These are phyloP conservation scores for Wickerhamiella parazyma DNA, from an alignment of 805 yeast genomes.

Conservation along the genomic window DNA sequence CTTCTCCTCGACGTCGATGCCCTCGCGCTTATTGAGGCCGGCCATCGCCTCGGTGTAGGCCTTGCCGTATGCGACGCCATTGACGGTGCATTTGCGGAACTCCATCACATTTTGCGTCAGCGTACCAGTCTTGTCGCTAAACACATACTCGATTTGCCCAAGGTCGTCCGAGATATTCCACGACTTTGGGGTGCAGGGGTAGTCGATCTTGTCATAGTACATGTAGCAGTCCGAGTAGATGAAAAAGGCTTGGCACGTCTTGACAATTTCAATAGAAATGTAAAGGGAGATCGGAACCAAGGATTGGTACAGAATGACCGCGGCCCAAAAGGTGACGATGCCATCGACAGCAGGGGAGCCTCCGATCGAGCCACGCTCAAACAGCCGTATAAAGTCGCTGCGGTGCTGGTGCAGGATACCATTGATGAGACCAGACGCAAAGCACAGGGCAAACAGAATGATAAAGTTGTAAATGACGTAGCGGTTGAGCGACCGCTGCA, in stretches of 20 bases:
- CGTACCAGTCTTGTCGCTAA: constrained; percentile 77
- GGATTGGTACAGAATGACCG: constrained; percentile 59
- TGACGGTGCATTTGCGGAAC: constrained; percentile 60
- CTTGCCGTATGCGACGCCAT: constrained; percentile 52
- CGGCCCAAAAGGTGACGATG: constrained; percentile 53
- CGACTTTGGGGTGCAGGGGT: constrained; percentile 66
- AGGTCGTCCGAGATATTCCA: constrained; percentile 77
- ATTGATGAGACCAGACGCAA: constrained; percentile 55
- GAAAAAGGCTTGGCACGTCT: constrained; percentile 62
- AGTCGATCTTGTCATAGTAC: constrained; percentile 57
- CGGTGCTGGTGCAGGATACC: constrained; percentile 43
- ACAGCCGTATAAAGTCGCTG: constrained; percentile 36
- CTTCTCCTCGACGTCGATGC: constrained; percentile 47
- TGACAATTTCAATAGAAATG: constrained; percentile 65
- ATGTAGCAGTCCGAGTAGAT: constrained; percentile 55
- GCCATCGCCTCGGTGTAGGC: constrained; percentile 71
- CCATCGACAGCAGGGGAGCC: constrained; percentile 52
- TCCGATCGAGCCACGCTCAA: constrained; percentile 50
- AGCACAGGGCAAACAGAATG: constrained; percentile 49
- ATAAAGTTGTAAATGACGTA: constrained; percentile 52
- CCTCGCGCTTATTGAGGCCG: constrained; percentile 55
- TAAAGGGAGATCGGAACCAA: constrained; percentile 71
- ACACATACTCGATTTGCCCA: constrained; percentile 71
- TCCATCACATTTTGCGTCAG: constrained; percentile 76
- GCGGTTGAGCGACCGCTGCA: constrained; percentile 51